These are phyloP conservation scores for Heterobasidion annosum DNA, from an alignment of 1,284 basidiomycete species.

Conservation along the genomic window DNA sequence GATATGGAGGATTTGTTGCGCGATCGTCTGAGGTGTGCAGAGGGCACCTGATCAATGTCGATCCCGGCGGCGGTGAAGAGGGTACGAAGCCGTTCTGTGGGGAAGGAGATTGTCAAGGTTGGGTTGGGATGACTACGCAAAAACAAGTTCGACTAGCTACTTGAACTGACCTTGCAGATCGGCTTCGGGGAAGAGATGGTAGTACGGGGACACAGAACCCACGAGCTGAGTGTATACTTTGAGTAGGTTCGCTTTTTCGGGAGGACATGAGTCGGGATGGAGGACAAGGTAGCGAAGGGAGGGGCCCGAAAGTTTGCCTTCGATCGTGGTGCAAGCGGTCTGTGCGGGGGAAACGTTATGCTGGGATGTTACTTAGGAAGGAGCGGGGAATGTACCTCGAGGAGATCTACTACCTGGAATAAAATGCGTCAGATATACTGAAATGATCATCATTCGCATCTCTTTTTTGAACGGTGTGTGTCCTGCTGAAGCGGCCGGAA, in stretches of 20 bases:
- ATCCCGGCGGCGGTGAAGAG: not conserved
- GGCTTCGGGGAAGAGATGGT: not conserved
- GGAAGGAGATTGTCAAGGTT: too few relatives aligned
- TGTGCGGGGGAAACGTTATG: not conserved
- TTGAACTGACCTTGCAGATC: not conserved
- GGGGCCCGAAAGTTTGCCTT: not conserved
- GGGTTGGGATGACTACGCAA: too few relatives aligned
- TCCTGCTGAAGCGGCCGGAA: not conserved
- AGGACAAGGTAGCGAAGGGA: not conserved
- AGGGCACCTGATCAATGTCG: not conserved
- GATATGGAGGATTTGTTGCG: not conserved
- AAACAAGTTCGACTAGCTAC: not conserved
- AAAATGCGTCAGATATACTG: not conserved
- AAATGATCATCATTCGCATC: not conserved
- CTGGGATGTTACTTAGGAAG: not conserved
- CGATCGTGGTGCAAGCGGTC: not conserved
- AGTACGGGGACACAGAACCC: not conserved
- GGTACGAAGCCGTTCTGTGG: not conserved
- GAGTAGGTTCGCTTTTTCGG: not conserved
- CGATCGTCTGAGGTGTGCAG: not conserved
- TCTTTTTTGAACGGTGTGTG: not conserved
- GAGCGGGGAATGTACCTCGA: not conserved
- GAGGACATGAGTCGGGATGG: not conserved
- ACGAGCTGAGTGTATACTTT: not conserved
- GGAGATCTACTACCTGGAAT: slow-evolving; percentile 1